Evolutionary conservation across 805 yeast genomes (phyloP).

Genomic region (Saccharomycopsis sp.): DNA sequence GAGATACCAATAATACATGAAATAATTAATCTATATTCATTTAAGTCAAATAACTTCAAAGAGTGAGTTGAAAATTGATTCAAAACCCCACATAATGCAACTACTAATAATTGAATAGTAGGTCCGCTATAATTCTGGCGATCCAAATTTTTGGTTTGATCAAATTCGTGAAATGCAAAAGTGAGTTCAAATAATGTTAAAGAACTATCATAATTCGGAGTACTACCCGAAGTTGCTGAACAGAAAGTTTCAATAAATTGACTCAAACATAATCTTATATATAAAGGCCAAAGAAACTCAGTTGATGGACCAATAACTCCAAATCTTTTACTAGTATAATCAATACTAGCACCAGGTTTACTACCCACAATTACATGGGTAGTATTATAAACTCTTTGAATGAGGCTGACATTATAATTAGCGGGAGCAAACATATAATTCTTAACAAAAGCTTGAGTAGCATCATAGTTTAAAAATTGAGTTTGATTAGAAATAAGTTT

Average conservation of each 20-base stretch:
- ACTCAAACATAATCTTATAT: constrained; percentile 45
- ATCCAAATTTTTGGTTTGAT: constrained; percentile 1
- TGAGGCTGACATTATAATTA: constrained; percentile 19
- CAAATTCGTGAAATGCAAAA: constrained; percentile 58
- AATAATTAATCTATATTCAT: constrained; percentile 50
- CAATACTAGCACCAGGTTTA: not conserved
- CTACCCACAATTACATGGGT: constrained; percentile 4
- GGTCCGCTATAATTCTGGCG: no score
- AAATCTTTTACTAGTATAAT: constrained; percentile 1
- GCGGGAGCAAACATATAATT: constrained; percentile 16
- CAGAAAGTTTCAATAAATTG: constrained; percentile 59
- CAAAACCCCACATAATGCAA: constrained; percentile 44
- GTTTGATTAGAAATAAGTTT: not conserved
- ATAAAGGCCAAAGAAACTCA: constrained; percentile 46
- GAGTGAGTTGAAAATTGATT: constrained; percentile 55
- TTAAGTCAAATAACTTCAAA: constrained; percentile 44
- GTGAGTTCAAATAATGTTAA: constrained; percentile 69
- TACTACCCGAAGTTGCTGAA: constrained; percentile 43
- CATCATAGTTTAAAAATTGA: constrained; percentile 20
- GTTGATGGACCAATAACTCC: constrained; percentile 36
- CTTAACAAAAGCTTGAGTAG: constrained; percentile 9
- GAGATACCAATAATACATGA: constrained; percentile 48
- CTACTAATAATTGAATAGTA: constrained; percentile 39
- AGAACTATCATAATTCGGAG: constrained; percentile 55
- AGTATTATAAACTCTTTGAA: constrained; percentile 19